phyloP scores from a whole-genome alignment of 1,284 basidiomycete genomes.

The Cutaneotrichosporon sp. region DNA sequence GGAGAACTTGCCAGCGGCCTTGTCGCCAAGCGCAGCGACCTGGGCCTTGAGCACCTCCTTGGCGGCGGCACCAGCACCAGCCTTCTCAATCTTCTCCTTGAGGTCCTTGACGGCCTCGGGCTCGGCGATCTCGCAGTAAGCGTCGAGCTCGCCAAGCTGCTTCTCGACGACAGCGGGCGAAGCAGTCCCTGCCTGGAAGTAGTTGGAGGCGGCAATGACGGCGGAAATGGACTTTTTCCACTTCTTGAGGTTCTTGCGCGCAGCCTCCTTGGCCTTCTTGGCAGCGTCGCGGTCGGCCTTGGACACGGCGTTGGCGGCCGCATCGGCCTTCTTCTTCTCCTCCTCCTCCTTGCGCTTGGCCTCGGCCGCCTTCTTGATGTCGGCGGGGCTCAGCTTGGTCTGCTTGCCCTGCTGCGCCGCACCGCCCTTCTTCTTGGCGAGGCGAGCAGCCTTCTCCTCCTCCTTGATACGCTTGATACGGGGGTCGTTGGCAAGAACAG shows the following conservation, averaged over 20 bases:
- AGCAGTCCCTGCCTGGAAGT: conserved; percentile 58
- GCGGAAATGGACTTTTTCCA: conserved; percentile 57
- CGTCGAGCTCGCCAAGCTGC: conserved; percentile 59
- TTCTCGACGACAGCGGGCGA: conserved; percentile 57
- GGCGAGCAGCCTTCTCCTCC: conserved; percentile 90
- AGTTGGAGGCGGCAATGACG: conserved; percentile 59
- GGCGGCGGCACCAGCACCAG: conserved; percentile 52
- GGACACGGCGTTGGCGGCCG: conserved; percentile 48
- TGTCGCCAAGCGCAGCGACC: conserved; percentile 40
- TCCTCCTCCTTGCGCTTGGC: conserved; percentile 72
- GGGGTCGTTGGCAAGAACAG: conserved; percentile 80
- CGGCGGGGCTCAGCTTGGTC: conserved; percentile 63
- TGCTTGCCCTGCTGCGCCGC: conserved; percentile 39
- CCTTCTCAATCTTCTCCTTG: conserved; percentile 58
- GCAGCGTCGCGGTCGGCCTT: conserved; percentile 73
- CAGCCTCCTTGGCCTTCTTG: conserved; percentile 85
- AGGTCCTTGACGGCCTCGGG: conserved; percentile 58
- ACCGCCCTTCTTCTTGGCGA: conserved; percentile 78
- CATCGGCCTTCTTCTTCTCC: conserved; percentile 76
- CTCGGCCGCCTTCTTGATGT: conserved; percentile 70
- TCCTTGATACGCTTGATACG: conserved; percentile 97
- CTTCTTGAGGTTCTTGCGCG: conserved; percentile 59
- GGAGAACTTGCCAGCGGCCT: conserved; percentile 55
- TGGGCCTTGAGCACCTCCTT: conserved; percentile 48
- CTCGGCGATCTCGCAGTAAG: conserved; percentile 56